Base-by-base conservation (phyloP, 768 basidiomycete species). In the Sistotremastrum suecicum region DNA sequence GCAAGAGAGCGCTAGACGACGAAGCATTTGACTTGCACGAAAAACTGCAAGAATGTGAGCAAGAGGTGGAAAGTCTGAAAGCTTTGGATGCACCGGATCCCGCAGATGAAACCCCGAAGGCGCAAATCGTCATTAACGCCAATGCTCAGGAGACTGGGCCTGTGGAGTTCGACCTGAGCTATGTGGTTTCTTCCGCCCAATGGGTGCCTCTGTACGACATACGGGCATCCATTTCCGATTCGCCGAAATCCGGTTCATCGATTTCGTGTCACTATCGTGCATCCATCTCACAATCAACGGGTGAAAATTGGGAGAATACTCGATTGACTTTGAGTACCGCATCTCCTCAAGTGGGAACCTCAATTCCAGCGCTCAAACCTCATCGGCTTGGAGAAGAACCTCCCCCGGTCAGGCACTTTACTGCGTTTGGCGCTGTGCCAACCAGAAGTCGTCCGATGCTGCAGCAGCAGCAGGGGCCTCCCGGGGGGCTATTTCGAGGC, bases 191-290 rank as follows among this genome's bases (percentile, higher is more conserved):
- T 40, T 59, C 68, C 34, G 72, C 70, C 2, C 56, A 56, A 28
- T 80, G 76, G 77, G 55, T 57, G 11, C 72, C 76, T 2, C 66
- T 66, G 3, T 80, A 80, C 51, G 78, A 80, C 50, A 65, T 81
- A 0, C 70, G 76, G 47, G 75, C 76, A 2, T 65, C 63, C 0
- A 71, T 67, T 10, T 53, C 20, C 57, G 67, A 44, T 55, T 63
- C 48, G 7, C 70, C 70, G 0, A 65, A 69, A 46, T 67, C 70
- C 3, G 67, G 67, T 0, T 54, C 68, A 4, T 54, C 63, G 0
- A 66, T 77, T 29, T 50, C 65, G 2, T 63, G 80, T 7, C 69
- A 75, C 49, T 79, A 78, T 52, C 71, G 72, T 29, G 75, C 76
- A 0, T 61, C 66, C 32, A 63, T 80, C 43, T 60, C 56, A 0